Evolutionary conservation across 768 basidiomycete species (phyloP).

Genomic region (Amanita pallidorosea): DNA sequence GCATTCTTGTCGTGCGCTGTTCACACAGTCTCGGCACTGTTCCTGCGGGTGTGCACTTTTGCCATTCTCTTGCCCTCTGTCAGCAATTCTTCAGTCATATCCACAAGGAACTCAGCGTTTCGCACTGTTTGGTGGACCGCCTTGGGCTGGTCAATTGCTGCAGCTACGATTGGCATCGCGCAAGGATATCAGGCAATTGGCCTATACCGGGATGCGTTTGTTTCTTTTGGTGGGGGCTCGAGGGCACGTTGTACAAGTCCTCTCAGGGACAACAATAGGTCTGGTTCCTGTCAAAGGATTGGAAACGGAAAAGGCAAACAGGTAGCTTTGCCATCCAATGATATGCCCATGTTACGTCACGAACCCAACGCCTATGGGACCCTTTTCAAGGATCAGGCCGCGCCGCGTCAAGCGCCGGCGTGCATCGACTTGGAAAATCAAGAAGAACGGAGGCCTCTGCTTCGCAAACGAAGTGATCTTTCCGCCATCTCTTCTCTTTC

Average conservation of each 20-base stretch:
- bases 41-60: constrained; percentile 44
- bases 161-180: constrained; percentile 49
- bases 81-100: constrained; percentile 33
- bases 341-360: neutral
- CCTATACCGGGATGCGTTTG: constrained; percentile 61
- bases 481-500: constrained; percentile 1
- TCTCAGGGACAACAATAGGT: neutral
- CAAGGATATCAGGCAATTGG: constrained; percentile 65
- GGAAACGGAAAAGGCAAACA: constrained; percentile 4
- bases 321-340: neutral
- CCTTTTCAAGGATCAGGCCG: neutral
- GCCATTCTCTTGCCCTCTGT: constrained; percentile 29
- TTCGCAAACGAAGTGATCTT: constrained; percentile 1
- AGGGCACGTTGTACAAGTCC: neutral
- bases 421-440: neutral
- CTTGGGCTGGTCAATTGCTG: constrained; percentile 64
- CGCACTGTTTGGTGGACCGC: constrained; percentile 67
- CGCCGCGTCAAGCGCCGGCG: neutral
- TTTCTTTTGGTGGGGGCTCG: constrained; percentile 13
- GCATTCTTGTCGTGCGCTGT: constrained; percentile 27
- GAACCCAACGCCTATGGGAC: neutral
- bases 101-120: constrained; percentile 45
- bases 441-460: constrained; percentile 1
- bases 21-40: constrained; percentile 40
- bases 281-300: neutral